These are phyloP conservation scores for Candida khao-thaluensis DNA, from an alignment of 805 yeast genomes.

Conservation along the genomic window DNA sequence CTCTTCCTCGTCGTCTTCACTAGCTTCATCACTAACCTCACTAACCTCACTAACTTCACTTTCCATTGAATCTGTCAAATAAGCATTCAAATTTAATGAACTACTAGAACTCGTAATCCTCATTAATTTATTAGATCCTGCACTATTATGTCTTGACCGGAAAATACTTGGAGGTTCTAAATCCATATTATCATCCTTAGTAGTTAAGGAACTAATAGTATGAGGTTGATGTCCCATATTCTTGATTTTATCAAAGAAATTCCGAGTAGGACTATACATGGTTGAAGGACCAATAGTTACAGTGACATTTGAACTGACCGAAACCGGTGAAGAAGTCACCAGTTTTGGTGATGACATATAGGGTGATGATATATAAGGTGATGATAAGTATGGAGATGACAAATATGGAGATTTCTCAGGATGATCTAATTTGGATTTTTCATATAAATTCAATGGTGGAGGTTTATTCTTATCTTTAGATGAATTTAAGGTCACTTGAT, in stretches of 20 bases:
- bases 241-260: conserved; percentile 33
- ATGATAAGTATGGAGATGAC: not conserved
- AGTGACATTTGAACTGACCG: conserved; percentile 22
- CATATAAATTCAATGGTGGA: conserved; percentile 10
- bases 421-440: not conserved
- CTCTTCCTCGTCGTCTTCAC: conserved; percentile 5
- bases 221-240: conserved; percentile 27
- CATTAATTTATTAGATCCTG: conserved; percentile 26
- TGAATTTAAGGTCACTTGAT: not conserved
- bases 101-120: conserved; percentile 41
- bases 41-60: not conserved
- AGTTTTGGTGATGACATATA: conserved; percentile 9
- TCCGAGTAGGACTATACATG: conserved; percentile 39
- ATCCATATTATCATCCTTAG: conserved; percentile 20
- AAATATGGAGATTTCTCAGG: not conserved
- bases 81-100: conserved; percentile 42
- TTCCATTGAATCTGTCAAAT: conserved; percentile 31
- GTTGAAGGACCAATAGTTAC: conserved; percentile 41
- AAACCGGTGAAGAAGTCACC: conserved; percentile 20
- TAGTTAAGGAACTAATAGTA: conserved; percentile 34
- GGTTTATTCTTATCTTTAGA: conserved; percentile 1
- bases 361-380: too few relatives aligned
- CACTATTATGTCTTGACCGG: conserved; percentile 28
- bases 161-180: conserved; percentile 42
- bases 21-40: conserved; percentile 7